A percentile compares a stretch with the other conserved stretches of the same genome.
Conservation (phyloP, 345 rosid genomes). For the Eucalyptus pauciflora region DNA sequence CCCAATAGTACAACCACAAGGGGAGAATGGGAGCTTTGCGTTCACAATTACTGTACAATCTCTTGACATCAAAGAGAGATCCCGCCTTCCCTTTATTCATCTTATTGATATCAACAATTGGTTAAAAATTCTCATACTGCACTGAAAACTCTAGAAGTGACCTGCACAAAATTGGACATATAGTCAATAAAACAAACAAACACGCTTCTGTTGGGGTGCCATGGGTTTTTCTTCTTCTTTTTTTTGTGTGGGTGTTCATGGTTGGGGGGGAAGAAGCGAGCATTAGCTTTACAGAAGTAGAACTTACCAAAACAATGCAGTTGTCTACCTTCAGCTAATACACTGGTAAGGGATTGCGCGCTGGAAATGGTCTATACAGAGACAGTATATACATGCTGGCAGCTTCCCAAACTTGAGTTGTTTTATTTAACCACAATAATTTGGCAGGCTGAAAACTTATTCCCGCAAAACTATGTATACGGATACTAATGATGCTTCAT, state of each 20-base stretch:
- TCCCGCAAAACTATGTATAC: background rate
- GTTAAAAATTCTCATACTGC: background rate
- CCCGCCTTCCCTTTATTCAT: background rate
- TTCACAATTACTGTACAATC: background rate
- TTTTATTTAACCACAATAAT: background rate
- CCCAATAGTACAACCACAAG: background rate
- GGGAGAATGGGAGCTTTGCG: background rate
- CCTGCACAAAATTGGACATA: background rate
- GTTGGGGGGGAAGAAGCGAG: background rate
- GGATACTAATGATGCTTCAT: background rate
- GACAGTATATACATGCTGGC: background rate
- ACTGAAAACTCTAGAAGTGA: background rate
- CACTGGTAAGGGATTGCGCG: background rate
- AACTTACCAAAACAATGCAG: background rate
- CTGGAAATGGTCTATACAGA: background rate
- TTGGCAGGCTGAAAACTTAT: background rate
- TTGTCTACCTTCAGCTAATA: background rate
- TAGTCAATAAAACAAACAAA: background rate
- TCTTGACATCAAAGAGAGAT: background rate
- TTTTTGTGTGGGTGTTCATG: no score
- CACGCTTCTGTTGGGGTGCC: background rate
- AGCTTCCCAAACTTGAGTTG: background rate
- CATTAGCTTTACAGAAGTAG: background rate
- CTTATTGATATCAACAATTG: background rate
- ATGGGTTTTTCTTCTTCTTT: no score